phyloP scores from a whole-genome alignment of 805 yeast genomes.

The Lipomyces mesembrius region DNA sequence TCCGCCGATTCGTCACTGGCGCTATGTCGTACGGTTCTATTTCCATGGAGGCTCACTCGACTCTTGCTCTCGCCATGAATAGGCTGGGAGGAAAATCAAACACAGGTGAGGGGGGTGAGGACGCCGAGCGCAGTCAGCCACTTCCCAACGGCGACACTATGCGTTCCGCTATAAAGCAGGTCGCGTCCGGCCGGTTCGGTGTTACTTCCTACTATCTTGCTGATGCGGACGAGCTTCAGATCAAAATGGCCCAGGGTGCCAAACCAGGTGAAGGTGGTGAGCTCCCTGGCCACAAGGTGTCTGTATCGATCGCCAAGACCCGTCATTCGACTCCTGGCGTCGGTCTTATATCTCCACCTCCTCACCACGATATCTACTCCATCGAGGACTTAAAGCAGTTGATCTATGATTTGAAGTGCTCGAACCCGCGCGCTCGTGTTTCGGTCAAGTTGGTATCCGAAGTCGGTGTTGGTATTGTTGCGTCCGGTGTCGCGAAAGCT shows the following conservation, averaged over 20 bases:
- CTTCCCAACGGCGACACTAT: constrained; percentile 91
- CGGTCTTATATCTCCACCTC: constrained; percentile 97
- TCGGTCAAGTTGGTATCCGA: constrained; percentile 96
- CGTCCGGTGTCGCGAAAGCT: constrained; percentile 99
- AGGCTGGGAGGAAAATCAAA: constrained; percentile 96
- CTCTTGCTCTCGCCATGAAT: constrained; percentile 98
- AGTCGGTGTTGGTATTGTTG: constrained; percentile 98
- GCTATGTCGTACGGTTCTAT: constrained; percentile 99
- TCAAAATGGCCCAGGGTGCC: constrained; percentile 99
- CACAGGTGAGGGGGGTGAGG: constrained; percentile 99
- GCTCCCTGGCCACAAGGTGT: constrained; percentile 91
- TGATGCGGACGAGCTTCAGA: constrained; percentile 96
- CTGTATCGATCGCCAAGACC: constrained; percentile 85
- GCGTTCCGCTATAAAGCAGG: constrained; percentile 98
- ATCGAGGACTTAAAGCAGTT: constrained; percentile 97
- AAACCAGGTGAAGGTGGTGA: constrained; percentile 99
- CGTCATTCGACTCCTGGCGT: constrained; percentile 97
- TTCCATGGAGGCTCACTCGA: constrained; percentile 97
- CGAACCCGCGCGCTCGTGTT: constrained; percentile 96
- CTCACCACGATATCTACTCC: constrained; percentile 97
- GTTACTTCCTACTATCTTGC: constrained; percentile 92
- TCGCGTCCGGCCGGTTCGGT: constrained; percentile 98
- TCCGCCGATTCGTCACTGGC: constrained; percentile 96
- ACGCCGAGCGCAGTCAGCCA: constrained; percentile 82
- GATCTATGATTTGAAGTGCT: constrained; percentile 93